Evolutionary conservation across 1,284 basidiomycete species (phyloP), one percentile per base, ranked within the genome.

Genomic region (Salmacisia buchloeana): DNA sequence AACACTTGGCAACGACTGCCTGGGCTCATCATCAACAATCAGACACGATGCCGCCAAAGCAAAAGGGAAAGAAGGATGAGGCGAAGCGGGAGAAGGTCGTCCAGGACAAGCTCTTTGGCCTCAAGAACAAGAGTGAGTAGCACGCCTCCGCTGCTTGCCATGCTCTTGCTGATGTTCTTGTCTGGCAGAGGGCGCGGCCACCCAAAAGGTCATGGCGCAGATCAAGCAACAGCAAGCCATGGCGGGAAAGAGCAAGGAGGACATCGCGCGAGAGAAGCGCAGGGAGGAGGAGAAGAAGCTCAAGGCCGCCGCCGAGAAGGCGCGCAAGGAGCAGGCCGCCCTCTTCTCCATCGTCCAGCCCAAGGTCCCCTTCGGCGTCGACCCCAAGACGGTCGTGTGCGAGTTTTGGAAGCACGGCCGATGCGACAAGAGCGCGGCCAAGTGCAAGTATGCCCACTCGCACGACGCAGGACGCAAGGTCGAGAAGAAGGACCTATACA

Each of bases 401-500:
- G 74, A 71, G 12, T 77, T 75, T 58, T 78, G 74, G 74, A 77
- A 76, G 56, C 69, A 73, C 25, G 77, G 77, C 4, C 62, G 67
- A 18, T 78, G 77, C 57, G 79, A 80, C 38, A 80, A 78, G 64
- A 62, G 65, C 58, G 73, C 73, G 2, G 59, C 33, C 31, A 92
- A 92, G 82, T 96, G 93, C 83, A 97, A 96, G 83, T 97, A 94
- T 82, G 94, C 91, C 68, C 94, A 98, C 81, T 59, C 65, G 15
- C 65, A 71, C 41, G 86, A 97, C 75, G 87, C 96, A 23, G 92
- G 86, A 23, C 83, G 94, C 67, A 97, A 96, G 82, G 89, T 89
- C 56, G 91, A 94, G 80, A 98, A 98, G 87, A 92, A 89, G 84
- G 94, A 97, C 81, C 78, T 98, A 70, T 99, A 99, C 80, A 89